These are phyloP conservation scores for Platanthera guangdongensis DNA, from an alignment of 106 monocot species.

Conservation along the genomic window DNA sequence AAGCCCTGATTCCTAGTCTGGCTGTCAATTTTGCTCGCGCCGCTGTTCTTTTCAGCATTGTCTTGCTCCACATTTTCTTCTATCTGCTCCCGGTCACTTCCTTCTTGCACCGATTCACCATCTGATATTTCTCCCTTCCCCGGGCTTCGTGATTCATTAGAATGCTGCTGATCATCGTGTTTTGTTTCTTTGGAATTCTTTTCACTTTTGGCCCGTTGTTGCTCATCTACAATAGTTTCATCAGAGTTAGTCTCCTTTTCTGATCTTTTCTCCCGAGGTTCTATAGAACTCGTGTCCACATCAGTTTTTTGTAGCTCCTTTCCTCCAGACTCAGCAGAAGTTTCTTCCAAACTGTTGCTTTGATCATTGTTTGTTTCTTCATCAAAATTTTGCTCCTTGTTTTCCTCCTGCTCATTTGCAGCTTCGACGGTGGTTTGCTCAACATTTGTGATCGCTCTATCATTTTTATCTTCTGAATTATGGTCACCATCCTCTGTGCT, in stretches of 20 bases:
- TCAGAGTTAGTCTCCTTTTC: constrained; percentile 5
- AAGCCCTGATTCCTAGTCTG: constrained; percentile 22
- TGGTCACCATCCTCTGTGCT: not conserved
- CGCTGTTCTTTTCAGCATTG: constrained; percentile 16
- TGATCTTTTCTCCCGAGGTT: not conserved
- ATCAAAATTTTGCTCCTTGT: constrained; percentile 5
- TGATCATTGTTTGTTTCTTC: constrained; percentile 13
- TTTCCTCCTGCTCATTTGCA: not conserved
- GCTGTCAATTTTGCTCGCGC: constrained; percentile 15
- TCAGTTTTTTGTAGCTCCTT: constrained; percentile 9
- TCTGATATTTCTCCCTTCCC: constrained; percentile 15
- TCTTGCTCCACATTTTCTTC: constrained; percentile 26
- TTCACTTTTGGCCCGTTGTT: constrained; percentile 3
- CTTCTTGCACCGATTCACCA: constrained; percentile 16
- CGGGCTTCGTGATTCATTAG: constrained; percentile 11
- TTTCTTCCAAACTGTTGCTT: constrained; percentile 17
- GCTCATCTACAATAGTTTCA: constrained; percentile 13
- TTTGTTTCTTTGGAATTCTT: constrained; percentile 5
- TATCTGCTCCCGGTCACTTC: constrained; percentile 18
- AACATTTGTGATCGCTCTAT: not conserved
- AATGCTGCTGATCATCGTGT: constrained; percentile 12
- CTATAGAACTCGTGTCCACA: not conserved
- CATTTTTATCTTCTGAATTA: constrained; percentile 3
- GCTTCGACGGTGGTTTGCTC: too few relatives aligned
- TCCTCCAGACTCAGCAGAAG: not conserved